Base-by-base conservation (phyloP, 371 early-diverging fungal species). In the Capniomyces stellatus region DNA sequence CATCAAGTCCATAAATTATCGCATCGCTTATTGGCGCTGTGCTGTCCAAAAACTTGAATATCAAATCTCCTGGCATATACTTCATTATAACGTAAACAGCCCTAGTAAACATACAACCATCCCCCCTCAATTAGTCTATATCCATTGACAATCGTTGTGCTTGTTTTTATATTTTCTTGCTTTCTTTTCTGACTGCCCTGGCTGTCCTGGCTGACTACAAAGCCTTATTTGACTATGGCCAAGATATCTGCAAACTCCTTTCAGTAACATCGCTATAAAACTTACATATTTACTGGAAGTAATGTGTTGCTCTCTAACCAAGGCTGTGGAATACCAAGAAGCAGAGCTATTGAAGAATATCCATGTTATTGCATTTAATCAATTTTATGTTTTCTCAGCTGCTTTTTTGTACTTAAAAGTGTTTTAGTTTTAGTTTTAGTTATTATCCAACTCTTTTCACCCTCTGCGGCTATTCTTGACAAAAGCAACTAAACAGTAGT, bases 281-380 rank as follows among this genome's bases (percentile, higher is more conserved):
- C 46, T 46, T 46, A 51, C 12, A 61, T 56, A 41, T 69, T 67
- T 23, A 66, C 55, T 1, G 64, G 67, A 31, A 69, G 52, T 3
- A 59, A 49, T 21, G 50, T 51, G 54, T 60, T 69, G 58, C 39
- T 64, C 46, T 69, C 66, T 25, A 69, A 58, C 64, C 64, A 67
- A 21, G 65, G 62, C 61, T 69, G 70, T 44, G 60, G 52, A 28
- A 53, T 49, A 13, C 70, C 70, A 35, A 69, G 64, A 31, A 62
- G 52, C 50, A 69, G 60, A 29, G 63, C 62, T 3, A 27, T 19
- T 10, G 28, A 19, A 27, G 4, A 8, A 19, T 10, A 35, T 10
- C 35, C 6, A 35, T 6, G 35, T n/a, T n/a, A n/a, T n/a, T n/a
- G n/a, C n/a, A n/a, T n/a, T n/a, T n/a, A n/a, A n/a, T n/a, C n/a